A percentile compares a stretch with the other conserved stretches of the same genome.
Conservation (phyloP, 495 filamentous ascomycete species). For the Thermothielavioides terrestris region DNA sequence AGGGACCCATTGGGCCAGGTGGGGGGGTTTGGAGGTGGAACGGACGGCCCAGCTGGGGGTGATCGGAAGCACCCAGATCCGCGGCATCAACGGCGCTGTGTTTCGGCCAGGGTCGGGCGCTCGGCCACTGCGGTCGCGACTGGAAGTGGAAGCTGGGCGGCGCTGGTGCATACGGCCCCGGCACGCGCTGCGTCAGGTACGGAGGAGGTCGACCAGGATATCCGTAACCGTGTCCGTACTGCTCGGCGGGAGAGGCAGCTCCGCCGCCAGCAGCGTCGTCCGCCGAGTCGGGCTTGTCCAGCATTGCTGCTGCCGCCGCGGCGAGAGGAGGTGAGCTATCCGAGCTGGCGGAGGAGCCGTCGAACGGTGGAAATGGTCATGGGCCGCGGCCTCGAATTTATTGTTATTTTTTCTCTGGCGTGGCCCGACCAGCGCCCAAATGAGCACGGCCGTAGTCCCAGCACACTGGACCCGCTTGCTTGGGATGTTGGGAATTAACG, state of each 20-base stretch:
- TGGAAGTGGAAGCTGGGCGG: constrained; percentile 11
- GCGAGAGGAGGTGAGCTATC: constrained; percentile 4
- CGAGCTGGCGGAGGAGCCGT: constrained; percentile 2
- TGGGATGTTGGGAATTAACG: constrained; percentile 8
- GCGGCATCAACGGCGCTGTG: constrained; percentile 16
- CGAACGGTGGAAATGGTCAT: constrained; percentile 11
- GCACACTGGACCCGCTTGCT: constrained; percentile 16
- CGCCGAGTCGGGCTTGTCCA: constrained; percentile 7
- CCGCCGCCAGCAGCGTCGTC: constrained; percentile 12
- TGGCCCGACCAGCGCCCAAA: constrained; percentile 16
- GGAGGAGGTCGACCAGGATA: neutral
- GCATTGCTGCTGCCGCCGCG: constrained; percentile 3
- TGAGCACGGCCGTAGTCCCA: constrained; percentile 10
- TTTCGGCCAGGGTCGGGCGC: constrained; percentile 25
- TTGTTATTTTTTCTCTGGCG: constrained; percentile 15
- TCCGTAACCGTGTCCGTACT: neutral
- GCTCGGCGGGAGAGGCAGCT: constrained; percentile 4
- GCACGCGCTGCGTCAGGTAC: constrained; percentile 16
- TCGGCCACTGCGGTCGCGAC: constrained; percentile 17
- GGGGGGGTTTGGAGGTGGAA: constrained; percentile 19
- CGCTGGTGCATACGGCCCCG: constrained; percentile 4
- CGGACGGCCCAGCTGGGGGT: constrained; percentile 14
- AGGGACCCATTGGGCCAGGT: constrained; percentile 5
- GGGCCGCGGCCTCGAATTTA: constrained; percentile 12
- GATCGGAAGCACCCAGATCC: constrained; percentile 15